Percentiles rank a stretch among this genome's conserved stretches.
Evolutionary conservation across 2,329 filamentous ascomycete genomes (phyloP).

Genomic region (Exophiala viscosa): DNA sequence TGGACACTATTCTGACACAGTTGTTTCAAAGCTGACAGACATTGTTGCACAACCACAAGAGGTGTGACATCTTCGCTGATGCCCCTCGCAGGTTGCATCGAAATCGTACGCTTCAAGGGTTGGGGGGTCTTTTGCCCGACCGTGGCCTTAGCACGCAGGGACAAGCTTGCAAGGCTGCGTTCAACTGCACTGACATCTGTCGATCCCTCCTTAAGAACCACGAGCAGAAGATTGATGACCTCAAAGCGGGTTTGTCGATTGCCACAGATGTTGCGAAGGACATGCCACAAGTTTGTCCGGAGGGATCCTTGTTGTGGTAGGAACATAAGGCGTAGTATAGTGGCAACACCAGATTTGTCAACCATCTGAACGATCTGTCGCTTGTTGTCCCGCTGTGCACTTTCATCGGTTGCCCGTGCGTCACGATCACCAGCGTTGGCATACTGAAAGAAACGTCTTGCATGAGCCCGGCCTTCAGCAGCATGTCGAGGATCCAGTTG

Average conservation of each 20-base stretch:
- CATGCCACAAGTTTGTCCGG: constrained; percentile 75
- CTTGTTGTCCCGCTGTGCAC: constrained; percentile 44
- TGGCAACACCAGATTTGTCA: constrained; percentile 91
- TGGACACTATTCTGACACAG: constrained; percentile 81
- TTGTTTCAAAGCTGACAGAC: constrained; percentile 77
- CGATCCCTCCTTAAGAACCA: constrained; percentile 93
- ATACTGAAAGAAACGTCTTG: constrained; percentile 55
- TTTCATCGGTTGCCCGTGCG: constrained; percentile 25
- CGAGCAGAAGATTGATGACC: constrained; percentile 85
- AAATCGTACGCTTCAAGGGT: constrained; percentile 69
- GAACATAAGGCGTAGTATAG: constrained; percentile 97
- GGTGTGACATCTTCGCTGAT: constrained; percentile 86
- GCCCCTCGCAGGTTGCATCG: constrained; percentile 51
- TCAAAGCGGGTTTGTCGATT: constrained; percentile 95
- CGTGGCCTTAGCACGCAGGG: constrained; percentile 80
- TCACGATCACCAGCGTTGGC: constrained; percentile 46
- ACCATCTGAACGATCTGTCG: constrained; percentile 90
- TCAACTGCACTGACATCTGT: constrained; percentile 90
- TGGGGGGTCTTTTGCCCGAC: constrained; percentile 78
- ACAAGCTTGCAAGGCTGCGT: constrained; percentile 89
- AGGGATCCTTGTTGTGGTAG: constrained; percentile 87
- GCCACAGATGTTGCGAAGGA: constrained; percentile 87
- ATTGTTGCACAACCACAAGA: constrained; percentile 92
- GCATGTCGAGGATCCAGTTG: constrained; percentile 81
- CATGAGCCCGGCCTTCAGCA: constrained; percentile 74